These are phyloP conservation scores for Coemansia sp. DNA, from an alignment of 192 early-diverging fungal genomes.

Conservation along the genomic window DNA sequence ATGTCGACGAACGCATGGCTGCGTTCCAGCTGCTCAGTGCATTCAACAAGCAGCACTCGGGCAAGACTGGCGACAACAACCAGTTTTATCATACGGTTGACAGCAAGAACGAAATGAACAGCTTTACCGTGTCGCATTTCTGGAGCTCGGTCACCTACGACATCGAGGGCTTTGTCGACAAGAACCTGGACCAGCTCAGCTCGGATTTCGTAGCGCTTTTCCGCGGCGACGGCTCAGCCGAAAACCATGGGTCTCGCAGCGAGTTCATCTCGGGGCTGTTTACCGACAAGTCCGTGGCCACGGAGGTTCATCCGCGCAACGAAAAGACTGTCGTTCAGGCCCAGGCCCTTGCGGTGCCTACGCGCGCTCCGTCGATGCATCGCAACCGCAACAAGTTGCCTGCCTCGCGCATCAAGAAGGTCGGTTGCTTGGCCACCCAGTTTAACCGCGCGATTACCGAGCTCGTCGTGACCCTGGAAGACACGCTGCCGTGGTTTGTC, in stretches of 20 bases:
- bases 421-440: conserved; percentile 53
- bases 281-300: conserved; percentile 63
- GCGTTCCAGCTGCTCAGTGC: conserved; percentile 45
- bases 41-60: conserved; percentile 39
- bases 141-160: conserved; percentile 76
- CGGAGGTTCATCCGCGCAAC: conserved; percentile 71
- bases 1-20: conserved; percentile 34
- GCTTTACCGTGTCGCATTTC: conserved; percentile 82
- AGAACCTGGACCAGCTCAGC: conserved; percentile 70
- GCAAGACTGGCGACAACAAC: conserved; percentile 35
- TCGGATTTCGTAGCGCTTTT: conserved; percentile 87
- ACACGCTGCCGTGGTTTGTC: conserved; percentile 80
- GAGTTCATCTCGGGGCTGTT: conserved; percentile 78
- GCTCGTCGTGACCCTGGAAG: conserved; percentile 71
- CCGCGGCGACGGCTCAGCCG: conserved; percentile 66
- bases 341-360: conserved; percentile 72
- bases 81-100: conserved; percentile 33
- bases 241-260: conserved; percentile 65
- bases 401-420: conserved; percentile 57
- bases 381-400: conserved; percentile 54
- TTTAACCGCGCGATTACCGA: conserved; percentile 68
- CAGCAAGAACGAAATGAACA: conserved; percentile 54
- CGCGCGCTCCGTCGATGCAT: conserved; percentile 62
- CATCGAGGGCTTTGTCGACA: conserved; percentile 76
- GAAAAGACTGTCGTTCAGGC: conserved; percentile 71